Evolutionary conservation across 768 basidiomycete species (phyloP).

Genomic region (Russula ochroleuca): DNA sequence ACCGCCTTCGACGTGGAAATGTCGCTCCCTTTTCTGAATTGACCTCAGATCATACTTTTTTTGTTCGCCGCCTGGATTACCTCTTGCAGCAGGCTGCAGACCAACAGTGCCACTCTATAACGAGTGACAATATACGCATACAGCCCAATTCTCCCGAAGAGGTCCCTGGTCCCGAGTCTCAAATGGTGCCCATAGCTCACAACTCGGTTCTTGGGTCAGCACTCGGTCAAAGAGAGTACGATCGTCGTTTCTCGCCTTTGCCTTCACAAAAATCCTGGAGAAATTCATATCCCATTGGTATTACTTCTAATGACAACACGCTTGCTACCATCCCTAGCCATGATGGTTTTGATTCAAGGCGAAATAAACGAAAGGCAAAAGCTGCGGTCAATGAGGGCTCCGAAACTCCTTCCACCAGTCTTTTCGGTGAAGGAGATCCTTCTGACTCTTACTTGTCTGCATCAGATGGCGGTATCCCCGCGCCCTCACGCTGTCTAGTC

Average conservation of each 20-base stretch:
- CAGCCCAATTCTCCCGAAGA: background rate
- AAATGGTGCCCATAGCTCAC: background rate
- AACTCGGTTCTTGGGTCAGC: background rate
- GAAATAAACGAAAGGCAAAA: slow-evolving; percentile 13
- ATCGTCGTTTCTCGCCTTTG: background rate
- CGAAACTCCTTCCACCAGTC: background rate
- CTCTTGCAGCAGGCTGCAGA: slow-evolving; percentile 1
- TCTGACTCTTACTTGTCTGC: slow-evolving; percentile 13
- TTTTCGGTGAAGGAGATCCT: too few relatives aligned
- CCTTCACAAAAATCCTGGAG: background rate
- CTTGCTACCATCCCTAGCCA: background rate
- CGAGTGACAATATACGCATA: slow-evolving; percentile 1
- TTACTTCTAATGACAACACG: background rate
- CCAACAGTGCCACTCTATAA: background rate
- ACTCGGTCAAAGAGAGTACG: background rate
- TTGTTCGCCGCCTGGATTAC: slow-evolving; percentile 6
- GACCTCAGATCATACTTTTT: background rate
- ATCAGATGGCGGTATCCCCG: slow-evolving; percentile 6
- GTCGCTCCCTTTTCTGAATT: background rate
- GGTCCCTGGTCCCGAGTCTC: background rate
- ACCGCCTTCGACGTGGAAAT: background rate
- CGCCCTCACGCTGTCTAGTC: background rate
- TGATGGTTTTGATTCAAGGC: background rate
- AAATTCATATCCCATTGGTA: background rate
- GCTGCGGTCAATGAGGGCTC: background rate